Percentiles rank a stretch among this genome's conserved stretches.
phyloP scores from a whole-genome alignment of 495 filamentous ascomycete species.

The Physcia stellaris region DNA sequence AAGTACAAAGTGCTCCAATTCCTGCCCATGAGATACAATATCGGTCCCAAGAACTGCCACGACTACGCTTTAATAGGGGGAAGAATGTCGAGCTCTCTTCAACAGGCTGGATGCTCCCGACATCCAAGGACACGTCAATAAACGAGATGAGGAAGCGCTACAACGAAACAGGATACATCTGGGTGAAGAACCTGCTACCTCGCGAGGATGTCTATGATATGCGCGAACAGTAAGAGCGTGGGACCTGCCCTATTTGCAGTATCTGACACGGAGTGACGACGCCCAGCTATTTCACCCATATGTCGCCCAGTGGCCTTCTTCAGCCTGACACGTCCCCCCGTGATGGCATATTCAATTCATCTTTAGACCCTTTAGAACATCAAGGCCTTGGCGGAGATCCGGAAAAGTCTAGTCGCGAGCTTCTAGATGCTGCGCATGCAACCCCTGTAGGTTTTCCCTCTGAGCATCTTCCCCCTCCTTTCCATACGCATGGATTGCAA shows the following conservation, averaged over 20 bases:
- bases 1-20: no score
- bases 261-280: no score
- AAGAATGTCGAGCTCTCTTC: not conserved
- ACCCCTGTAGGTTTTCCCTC: no score
- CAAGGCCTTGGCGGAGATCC: conserved; percentile 39
- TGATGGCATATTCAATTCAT: conserved; percentile 37
- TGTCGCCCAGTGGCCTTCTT: conserved; percentile 42
- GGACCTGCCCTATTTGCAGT: not conserved
- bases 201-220: conserved; percentile 40
- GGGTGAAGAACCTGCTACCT: conserved; percentile 43
- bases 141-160: conserved; percentile 36
- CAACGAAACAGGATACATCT: conserved; percentile 42
- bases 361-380: conserved; percentile 32
- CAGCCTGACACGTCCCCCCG: conserved; percentile 27
- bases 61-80: conserved; percentile 1
- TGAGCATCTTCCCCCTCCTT: no score
- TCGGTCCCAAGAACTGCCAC: no score
- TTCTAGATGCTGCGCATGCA: conserved; percentile 17
- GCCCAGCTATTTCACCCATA: conserved; percentile 37
- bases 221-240: conserved; percentile 23
- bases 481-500: no score
- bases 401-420: conserved; percentile 4
- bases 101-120: conserved; percentile 2
- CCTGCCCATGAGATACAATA: no score
- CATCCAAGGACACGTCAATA: conserved; percentile 5